Conservation (phyloP, 176 grass and related monocot genomes). For the Alopecurus myosuroides region DNA sequence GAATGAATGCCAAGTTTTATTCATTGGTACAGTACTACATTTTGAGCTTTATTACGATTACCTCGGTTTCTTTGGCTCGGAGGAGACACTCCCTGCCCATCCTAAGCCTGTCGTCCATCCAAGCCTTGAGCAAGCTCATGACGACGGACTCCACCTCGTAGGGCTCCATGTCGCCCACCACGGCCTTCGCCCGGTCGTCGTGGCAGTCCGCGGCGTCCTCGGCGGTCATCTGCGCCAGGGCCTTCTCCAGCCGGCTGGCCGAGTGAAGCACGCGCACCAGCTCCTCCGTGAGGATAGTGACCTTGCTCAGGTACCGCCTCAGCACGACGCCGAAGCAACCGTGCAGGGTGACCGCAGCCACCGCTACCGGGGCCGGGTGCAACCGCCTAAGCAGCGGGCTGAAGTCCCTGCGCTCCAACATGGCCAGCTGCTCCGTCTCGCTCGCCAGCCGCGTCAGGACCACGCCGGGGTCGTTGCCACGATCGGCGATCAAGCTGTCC, state of each 20-base stretch:
- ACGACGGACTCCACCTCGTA: constrained; percentile 85
- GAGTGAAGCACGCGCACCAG: constrained; percentile 76
- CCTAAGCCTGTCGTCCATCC: constrained; percentile 83
- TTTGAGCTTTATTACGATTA: too few species aligned
- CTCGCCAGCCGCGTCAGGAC: constrained; percentile 58
- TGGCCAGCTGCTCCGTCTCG: constrained; percentile 63
- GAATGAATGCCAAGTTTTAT: neutral
- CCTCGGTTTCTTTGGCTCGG: constrained; percentile 88
- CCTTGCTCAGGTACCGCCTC: constrained; percentile 54
- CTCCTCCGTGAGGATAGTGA: constrained; percentile 67
- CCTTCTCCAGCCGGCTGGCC: constrained; percentile 71
- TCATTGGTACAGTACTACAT: neutral
- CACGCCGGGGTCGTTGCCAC: constrained; percentile 52
- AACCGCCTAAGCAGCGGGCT: constrained; percentile 64
- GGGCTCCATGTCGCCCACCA: constrained; percentile 77
- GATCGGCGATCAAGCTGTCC: constrained; percentile 47
- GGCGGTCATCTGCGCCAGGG: constrained; percentile 68
- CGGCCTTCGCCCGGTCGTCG: constrained; percentile 51
- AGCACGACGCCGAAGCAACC: constrained; percentile 79
- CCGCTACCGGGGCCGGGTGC: constrained; percentile 55
- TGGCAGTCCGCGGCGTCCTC: constrained; percentile 63
- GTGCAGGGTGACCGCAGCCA: constrained; percentile 68
- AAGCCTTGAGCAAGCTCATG: constrained; percentile 69
- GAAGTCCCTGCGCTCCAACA: constrained; percentile 61
- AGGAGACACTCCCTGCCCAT: constrained; percentile 60